Evolutionary conservation across 331 rosid species (phyloP), one percentile per base, ranked within the genome.

Genomic region (Rhamnella rubrinervis): DNA sequence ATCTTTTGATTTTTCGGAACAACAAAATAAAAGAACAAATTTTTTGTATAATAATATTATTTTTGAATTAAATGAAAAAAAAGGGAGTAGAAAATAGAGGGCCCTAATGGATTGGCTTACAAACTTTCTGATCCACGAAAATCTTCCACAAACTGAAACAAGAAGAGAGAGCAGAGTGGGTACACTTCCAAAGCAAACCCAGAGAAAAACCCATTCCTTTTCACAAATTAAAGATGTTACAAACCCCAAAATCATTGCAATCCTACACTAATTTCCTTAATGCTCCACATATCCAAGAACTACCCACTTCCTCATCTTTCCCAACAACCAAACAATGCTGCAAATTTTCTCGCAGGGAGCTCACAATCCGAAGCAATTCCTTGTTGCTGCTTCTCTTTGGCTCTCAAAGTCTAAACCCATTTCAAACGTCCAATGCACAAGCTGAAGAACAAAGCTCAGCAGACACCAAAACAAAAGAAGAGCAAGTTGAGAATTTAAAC

Each of bases 261-360:
- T 55, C 70, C 72, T 71, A 84, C 44, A 65, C 72, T 59, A 85
- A 78, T 39, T 74, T 75, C 55, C 79, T 79, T 68, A 80, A 55
- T 65, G 78, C 76, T 67, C 84, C 88, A 35, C 86, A 81, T 59
- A 16, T 81, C 49, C 88, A 80, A 52, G 64, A 68, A 20, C 18
- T 73, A 52, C 82, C 82, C 66, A 70, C 47, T 55, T 59, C 78
- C 14, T 61, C 75, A 31, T 75, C 77, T 57, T 28, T 71, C 52
- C 80, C 85, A 12, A 40, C 39, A 65, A 60, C 73, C 69, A 82
- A 84, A 55, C 85, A 81, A 39, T 83, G 90, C 77, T 63, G 83
- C 76, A 77, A 67, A 56, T 35, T 90, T 51, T 88, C 98, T 2
- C 93, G 97, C 28, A 69, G 97, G 66, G 83, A 86, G 64, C 86